A percentile compares a stretch with the other conserved stretches of the same genome.
Conservation (phyloP, 2,329 filamentous ascomycete genomes). For the Lachnellula subtilissima region DNA sequence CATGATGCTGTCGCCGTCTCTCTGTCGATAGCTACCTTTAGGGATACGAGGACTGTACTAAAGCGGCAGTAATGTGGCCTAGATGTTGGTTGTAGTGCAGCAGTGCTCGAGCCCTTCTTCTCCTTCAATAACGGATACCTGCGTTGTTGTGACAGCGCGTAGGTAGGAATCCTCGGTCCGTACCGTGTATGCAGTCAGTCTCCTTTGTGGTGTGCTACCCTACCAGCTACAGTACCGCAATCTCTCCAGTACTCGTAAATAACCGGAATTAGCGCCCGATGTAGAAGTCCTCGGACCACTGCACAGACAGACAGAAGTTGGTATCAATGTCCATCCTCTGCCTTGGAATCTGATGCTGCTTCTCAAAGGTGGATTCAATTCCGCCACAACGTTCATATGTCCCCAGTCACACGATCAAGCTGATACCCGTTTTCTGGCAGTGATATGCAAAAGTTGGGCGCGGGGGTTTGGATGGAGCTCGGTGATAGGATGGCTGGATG, state of each 20-base stretch:
- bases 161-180: neutral
- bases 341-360: neutral
- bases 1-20: neutral
- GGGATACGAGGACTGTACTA: too few species aligned
- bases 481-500: slow-evolving; percentile 1
- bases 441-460: neutral
- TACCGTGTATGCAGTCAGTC: neutral
- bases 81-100: neutral
- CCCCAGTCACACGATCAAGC: neutral
- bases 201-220: neutral
- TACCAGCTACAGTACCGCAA: too few species aligned
- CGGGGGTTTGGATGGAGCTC: neutral
- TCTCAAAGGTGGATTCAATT: neutral
- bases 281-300: neutral
- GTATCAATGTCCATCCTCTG: neutral
- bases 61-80: neutral
- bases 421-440: neutral
- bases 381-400: neutral
- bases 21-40: neutral
- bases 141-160: too few species aligned
- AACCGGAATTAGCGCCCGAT: neutral
- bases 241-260: too few species aligned
- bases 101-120: neutral
- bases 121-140: too few species aligned
- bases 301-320: neutral